Conservation (phyloP, 768 basidiomycete species). For the Infundibulicybe gibba region DNA sequence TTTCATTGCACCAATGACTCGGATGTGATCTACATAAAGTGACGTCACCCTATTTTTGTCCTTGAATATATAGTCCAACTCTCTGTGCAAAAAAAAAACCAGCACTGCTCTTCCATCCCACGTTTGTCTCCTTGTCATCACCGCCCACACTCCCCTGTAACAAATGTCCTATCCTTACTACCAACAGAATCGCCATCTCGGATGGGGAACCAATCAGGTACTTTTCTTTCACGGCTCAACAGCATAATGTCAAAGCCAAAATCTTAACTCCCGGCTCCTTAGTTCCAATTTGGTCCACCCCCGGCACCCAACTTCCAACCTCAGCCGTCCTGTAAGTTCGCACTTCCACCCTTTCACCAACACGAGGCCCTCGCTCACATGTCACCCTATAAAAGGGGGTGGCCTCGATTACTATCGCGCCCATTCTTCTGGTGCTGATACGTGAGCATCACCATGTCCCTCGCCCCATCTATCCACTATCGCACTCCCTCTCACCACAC, state of each 20-base stretch:
- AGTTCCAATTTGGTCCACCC: slow-evolving; percentile 41
- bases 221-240: slow-evolving; percentile 4
- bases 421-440: slow-evolving; percentile 52
- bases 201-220: slow-evolving; percentile 49
- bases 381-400: slow-evolving; percentile 42
- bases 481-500: slow-evolving; percentile 20
- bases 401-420: slow-evolving; percentile 64
- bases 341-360: slow-evolving; percentile 8
- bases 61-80: too few relatives aligned
- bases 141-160: too few relatives aligned
- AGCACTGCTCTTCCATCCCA: too few relatives aligned
- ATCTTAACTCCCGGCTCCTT: slow-evolving; percentile 5
- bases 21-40: too few relatives aligned
- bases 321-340: slow-evolving; percentile 48
- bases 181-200: slow-evolving; percentile 34
- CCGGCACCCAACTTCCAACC: slow-evolving; percentile 39
- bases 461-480: slow-evolving; percentile 8
- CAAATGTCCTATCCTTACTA: slow-evolving; percentile 20
- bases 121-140: too few relatives aligned
- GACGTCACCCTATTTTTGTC: too few relatives aligned
- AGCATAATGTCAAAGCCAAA: not conserved
- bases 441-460: slow-evolving; percentile 36
- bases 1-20: too few relatives aligned
- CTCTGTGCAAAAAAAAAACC: too few relatives aligned
- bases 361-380: slow-evolving; percentile 11